Conservation (phyloP, 495 filamentous ascomycete species). For the Cercophora scortea region DNA sequence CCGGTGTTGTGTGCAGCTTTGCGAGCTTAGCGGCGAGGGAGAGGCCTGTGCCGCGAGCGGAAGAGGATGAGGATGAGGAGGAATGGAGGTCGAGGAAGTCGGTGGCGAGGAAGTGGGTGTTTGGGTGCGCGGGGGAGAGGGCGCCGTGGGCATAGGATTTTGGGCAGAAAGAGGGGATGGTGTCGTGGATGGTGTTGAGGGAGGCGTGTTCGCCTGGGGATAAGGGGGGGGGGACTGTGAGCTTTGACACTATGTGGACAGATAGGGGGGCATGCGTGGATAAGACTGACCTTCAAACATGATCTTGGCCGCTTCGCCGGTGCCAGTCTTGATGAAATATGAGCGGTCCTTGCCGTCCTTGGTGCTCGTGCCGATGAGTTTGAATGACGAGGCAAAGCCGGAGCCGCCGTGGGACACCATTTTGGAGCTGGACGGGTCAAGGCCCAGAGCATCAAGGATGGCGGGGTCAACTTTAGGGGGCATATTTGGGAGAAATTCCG, state of each 20-base stretch:
- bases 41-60: slow-evolving; percentile 29
- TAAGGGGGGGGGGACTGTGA: slow-evolving; percentile 5
- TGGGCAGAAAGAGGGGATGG: slow-evolving; percentile 69
- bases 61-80: slow-evolving; percentile 4
- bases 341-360: slow-evolving; percentile 45
- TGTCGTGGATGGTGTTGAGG: slow-evolving; percentile 67
- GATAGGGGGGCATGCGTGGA: background rate
- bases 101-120: slow-evolving; percentile 64
- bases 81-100: slow-evolving; percentile 66
- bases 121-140: slow-evolving; percentile 35
- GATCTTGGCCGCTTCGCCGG: slow-evolving; percentile 51
- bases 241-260: background rate
- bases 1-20: slow-evolving; percentile 68
- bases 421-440: slow-evolving; percentile 51
- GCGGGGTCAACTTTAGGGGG: slow-evolving; percentile 39
- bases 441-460: slow-evolving; percentile 56
- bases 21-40: slow-evolving; percentile 70
- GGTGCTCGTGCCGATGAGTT: slow-evolving; percentile 44
- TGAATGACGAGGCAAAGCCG: slow-evolving; percentile 67
- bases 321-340: slow-evolving; percentile 79
- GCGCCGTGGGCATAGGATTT: slow-evolving; percentile 61
- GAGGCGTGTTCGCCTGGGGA: slow-evolving; percentile 66
- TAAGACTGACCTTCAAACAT: slow-evolving; percentile 63
- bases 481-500: too few species aligned
- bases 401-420: slow-evolving; percentile 59